phyloP scores from a whole-genome alignment of 495 filamentous ascomycete species.

The Penicillium goetzii region DNA sequence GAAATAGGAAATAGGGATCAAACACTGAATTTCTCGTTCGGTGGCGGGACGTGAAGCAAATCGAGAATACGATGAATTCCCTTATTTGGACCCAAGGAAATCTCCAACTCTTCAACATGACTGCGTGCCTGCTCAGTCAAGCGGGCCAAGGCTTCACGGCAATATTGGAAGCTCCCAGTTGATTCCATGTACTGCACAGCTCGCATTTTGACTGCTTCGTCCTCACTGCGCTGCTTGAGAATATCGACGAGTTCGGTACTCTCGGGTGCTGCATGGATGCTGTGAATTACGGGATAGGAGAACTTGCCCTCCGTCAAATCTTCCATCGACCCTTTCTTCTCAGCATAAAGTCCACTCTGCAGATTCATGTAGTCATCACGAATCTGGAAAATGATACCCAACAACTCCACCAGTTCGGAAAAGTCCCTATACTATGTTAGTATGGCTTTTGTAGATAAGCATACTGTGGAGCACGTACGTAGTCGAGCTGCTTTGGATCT shows the following conservation, averaged over 20 bases:
- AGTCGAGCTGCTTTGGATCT: neutral
- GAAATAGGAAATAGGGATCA: neutral
- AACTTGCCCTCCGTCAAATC: conserved; percentile 92
- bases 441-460: too few relatives aligned
- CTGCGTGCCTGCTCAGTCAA: neutral
- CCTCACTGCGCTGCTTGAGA: conserved; percentile 2
- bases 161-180: conserved; percentile 5
- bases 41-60: neutral
- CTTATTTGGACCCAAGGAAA: neutral
- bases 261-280: neutral
- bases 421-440: neutral
- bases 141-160: neutral
- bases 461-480: neutral
- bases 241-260: neutral
- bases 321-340: conserved; percentile 84
- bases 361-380: conserved; percentile 14
- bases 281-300: conserved; percentile 63
- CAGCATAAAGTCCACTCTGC: conserved; percentile 54
- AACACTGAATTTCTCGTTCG: neutral
- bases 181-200: conserved; percentile 1
- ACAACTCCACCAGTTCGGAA: conserved; percentile 2
- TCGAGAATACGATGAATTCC: neutral
- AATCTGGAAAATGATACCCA: conserved; percentile 11
- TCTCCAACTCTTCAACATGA: neutral
- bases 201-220: neutral